Conservation (phyloP, 768 basidiomycete genomes). For the Leccinum uliginosum region DNA sequence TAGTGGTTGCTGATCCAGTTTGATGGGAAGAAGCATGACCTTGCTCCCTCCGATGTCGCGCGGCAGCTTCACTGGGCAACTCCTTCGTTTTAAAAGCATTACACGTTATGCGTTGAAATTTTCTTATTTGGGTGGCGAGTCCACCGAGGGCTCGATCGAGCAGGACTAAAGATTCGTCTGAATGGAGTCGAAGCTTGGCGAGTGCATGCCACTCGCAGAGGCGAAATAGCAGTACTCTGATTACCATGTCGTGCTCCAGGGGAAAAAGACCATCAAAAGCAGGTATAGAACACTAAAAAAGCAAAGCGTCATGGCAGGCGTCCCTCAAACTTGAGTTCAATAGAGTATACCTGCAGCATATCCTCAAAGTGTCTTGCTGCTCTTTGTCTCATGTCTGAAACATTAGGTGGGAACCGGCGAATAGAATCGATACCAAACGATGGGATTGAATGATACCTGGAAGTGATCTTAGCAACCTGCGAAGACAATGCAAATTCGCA, state of each 20-base stretch:
- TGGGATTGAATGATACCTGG: not conserved
- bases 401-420: slow-evolving; percentile 32
- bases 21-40: too few relatives aligned
- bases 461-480: too few relatives aligned
- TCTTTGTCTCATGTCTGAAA: slow-evolving; percentile 35
- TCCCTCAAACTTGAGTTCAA: too few relatives aligned
- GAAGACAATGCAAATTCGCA: too few relatives aligned
- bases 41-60: not conserved
- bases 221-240: slow-evolving; percentile 3
- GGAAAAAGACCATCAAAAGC: slow-evolving; percentile 37
- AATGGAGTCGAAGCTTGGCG: not conserved
- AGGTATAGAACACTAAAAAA: slow-evolving; percentile 36
- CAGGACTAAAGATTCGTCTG: slow-evolving; percentile 7
- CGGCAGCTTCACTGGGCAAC: not conserved
- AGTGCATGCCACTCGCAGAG: not conserved
- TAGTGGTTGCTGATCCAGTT: too few relatives aligned
- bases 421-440: slow-evolving; percentile 31
- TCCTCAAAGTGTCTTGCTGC: not conserved
- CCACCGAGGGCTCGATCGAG: too few relatives aligned
- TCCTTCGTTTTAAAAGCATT: not conserved
- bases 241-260: too few relatives aligned
- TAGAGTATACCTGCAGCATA: not conserved
- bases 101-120: too few relatives aligned
- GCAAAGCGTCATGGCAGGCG: too few relatives aligned
- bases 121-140: too few relatives aligned